Evolutionary conservation across 768 basidiomycete genomes (phyloP).

Genomic region (Tricholoma matsutake): DNA sequence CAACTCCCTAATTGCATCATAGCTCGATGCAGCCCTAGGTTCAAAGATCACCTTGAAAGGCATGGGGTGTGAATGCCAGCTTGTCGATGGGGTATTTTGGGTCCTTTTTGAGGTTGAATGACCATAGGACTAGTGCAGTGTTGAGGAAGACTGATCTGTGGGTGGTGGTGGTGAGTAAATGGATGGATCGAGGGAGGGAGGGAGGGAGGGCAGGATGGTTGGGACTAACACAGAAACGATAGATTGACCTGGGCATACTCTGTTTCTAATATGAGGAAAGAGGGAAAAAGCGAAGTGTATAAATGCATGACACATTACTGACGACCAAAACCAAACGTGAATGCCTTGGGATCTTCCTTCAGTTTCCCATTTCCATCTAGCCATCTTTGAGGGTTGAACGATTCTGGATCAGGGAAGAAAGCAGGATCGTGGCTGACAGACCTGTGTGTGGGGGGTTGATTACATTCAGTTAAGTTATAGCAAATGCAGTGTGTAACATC

Average conservation of each 20-base stretch:
- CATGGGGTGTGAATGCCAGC: conserved; percentile 42
- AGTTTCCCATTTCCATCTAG: conserved; percentile 40
- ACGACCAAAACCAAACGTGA: conserved; percentile 56
- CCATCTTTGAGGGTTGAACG: conserved; percentile 60
- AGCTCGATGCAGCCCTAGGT: conserved; percentile 18
- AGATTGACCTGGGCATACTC: conserved; percentile 65
- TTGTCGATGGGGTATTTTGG: conserved; percentile 55
- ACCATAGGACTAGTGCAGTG: conserved; percentile 61
- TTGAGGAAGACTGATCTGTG: conserved; percentile 62
- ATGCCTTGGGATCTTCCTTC: conserved; percentile 51
- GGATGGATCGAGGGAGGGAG: too few species aligned
- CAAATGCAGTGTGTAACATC: too few species aligned
- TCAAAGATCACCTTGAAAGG: conserved; percentile 35
- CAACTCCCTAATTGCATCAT: conserved; percentile 34
- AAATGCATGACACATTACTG: conserved; percentile 14
- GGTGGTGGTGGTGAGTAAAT: too few species aligned
- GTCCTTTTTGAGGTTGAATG: conserved; percentile 55
- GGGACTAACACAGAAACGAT: conserved; percentile 44
- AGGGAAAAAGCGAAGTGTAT: conserved; percentile 15
- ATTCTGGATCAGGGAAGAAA: conserved; percentile 58
- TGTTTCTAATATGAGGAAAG: neutral
- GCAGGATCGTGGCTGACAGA: conserved; percentile 55
- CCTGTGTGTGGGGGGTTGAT: too few species aligned
- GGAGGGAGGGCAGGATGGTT: neutral
- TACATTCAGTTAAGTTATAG: too few species aligned